Evolutionary conservation across 306 rosid species (phyloP).

Genomic region (Nissolia schottii): DNA sequence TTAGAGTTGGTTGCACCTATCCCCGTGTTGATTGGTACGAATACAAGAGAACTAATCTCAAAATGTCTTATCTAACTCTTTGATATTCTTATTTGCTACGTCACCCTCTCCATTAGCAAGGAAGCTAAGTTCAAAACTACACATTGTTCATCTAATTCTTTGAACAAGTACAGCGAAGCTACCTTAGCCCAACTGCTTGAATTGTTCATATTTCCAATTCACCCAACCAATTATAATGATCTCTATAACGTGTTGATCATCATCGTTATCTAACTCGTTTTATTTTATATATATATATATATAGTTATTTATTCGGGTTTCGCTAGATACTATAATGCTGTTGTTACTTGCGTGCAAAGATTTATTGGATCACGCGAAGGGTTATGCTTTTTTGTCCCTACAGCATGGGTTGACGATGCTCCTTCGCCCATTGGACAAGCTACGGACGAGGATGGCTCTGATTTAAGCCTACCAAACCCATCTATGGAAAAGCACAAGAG

Average conservation of each 20-base stretch:
- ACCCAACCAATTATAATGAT: background rate
- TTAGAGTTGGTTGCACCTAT: slow-evolving; percentile 32
- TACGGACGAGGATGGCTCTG: background rate
- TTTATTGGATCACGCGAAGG: slow-evolving; percentile 8
- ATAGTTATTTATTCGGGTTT: background rate
- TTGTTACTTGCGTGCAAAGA: slow-evolving; percentile 14
- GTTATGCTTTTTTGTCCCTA: slow-evolving; percentile 1
- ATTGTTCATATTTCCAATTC: slow-evolving; percentile 6
- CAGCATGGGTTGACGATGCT: background rate
- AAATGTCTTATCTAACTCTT: slow-evolving; percentile 28
- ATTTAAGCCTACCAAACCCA: background rate
- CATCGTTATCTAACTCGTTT: background rate
- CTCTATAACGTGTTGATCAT: background rate
- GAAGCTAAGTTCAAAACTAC: background rate
- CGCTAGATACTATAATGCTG: background rate
- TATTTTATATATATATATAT: too few species aligned
- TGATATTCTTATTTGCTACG: background rate
- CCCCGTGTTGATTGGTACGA: background rate
- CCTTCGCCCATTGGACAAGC: background rate
- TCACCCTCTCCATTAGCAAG: slow-evolving; percentile 2
- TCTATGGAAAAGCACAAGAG: background rate
- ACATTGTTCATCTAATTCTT: background rate
- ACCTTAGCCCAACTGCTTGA: background rate
- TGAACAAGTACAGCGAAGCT: background rate
- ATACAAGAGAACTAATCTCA: background rate